Evolutionary conservation across 2,329 filamentous ascomycete genomes (phyloP), one percentile per base, ranked within the genome.

Genomic region (Penicillium palitans): DNA sequence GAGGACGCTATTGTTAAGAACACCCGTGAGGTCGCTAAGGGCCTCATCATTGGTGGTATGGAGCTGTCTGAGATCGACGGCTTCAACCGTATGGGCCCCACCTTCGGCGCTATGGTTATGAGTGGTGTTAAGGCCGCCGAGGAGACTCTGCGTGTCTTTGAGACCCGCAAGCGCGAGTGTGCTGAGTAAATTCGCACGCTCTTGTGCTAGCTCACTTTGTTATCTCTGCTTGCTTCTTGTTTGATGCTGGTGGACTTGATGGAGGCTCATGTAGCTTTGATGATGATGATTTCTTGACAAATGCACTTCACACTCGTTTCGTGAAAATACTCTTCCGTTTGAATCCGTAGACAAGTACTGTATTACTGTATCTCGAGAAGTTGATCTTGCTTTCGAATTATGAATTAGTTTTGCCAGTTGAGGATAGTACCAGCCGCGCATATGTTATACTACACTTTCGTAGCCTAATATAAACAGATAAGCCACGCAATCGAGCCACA

Each of bases 1-100:
- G 92, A 97, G 76, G 92, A 97, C 69, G 91, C 92, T 48, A 96
- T 97, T 67, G 92, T 96, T 74, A 96, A 95, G 83, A 83, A 89
- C 66, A 96, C 92, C 7, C 87, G 92, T 61, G 92, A 96, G 81
- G 84, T 97, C 60, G 87, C 92, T 15, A 91, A 91, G 6, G 92
- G 93, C 29, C 80, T 97, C 63, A 91, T 96, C 69, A 89, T 96
- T n/a, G 93, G 92, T 53, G 93, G 92, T 40, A 97, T 97, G 92
- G 92, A 96, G 77, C 81, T 96, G 66, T 90, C 87, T 59, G 92
- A 96, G 78, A 87, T 96, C 33, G 92, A 96, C 70, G 92, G 91
- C 19, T 90, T 91, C 61, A 96, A 96, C 80, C 86, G 92, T 53
- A 96, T 96, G 92, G 93, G 85, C 2, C 90, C 90, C 40, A 93